Evolutionary conservation across 2,329 filamentous ascomycete species (phyloP).

Genomic region (Alternaria brassicicola): DNA sequence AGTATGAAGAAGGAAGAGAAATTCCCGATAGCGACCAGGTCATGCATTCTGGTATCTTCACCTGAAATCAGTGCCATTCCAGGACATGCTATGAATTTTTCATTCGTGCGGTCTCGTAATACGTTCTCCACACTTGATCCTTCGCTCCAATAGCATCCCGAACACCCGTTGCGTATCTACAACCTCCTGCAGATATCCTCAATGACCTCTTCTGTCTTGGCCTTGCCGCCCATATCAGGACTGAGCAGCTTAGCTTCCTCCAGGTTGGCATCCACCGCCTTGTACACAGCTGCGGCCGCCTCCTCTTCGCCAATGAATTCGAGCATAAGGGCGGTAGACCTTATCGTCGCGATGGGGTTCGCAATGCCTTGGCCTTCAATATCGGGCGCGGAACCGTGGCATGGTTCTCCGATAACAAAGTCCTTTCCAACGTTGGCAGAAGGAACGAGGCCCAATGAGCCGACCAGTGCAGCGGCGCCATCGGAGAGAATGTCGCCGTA

Average conservation of each 20-base stretch:
- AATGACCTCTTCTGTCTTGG: conserved; percentile 84
- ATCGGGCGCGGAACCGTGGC: conserved; percentile 94
- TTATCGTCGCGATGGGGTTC: conserved; percentile 93
- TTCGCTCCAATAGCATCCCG: too few relatives aligned
- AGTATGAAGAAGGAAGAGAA: too few relatives aligned
- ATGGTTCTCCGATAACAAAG: conserved; percentile 97
- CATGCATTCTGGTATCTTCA: too few relatives aligned
- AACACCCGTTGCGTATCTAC: too few relatives aligned
- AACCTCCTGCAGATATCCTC: conserved; percentile 84
- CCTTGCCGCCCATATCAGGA: conserved; percentile 88
- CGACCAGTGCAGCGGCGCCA: conserved; percentile 91
- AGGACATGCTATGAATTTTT: too few relatives aligned
- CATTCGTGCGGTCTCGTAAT: too few relatives aligned
- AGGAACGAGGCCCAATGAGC: conserved; percentile 88
- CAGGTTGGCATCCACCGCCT: conserved; percentile 88
- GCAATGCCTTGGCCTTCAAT: conserved; percentile 92
- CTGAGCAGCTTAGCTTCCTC: conserved; percentile 81
- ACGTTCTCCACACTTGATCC: too few relatives aligned
- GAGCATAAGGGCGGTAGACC: conserved; percentile 91
- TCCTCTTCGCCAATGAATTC: conserved; percentile 90
- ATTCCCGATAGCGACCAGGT: too few relatives aligned
- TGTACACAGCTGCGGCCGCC: conserved; percentile 88
- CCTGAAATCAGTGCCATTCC: too few relatives aligned
- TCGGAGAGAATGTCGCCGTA: conserved; percentile 98
- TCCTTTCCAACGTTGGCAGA: conserved; percentile 92